phyloP scores from a whole-genome alignment of 192 early-diverging fungal genomes.

The Chytriomyces hyalinus region DNA sequence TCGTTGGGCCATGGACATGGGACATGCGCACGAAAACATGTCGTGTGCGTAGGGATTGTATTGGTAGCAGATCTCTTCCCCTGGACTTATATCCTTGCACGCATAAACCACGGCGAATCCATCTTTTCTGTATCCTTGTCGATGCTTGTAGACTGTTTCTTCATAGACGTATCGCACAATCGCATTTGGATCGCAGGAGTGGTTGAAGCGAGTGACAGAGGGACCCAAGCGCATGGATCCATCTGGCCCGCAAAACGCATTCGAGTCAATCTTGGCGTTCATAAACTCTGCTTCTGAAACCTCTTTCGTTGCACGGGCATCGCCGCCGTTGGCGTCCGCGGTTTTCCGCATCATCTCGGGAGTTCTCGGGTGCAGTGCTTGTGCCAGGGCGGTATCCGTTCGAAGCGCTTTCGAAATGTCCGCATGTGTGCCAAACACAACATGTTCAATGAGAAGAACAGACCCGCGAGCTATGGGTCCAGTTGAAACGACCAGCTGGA shows the following conservation, averaged over 20 bases:
- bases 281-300: not conserved
- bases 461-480: not conserved
- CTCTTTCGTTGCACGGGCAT: not conserved
- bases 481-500: too few species aligned
- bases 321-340: not conserved
- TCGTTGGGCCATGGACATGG: not conserved
- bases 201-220: slow-evolving; percentile 30
- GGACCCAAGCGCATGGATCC: slow-evolving; percentile 23
- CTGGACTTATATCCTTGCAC: slow-evolving; percentile 2
- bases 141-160: slow-evolving; percentile 6
- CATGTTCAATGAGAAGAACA: slow-evolving; percentile 31
- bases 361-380: slow-evolving; percentile 8
- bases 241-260: slow-evolving; percentile 25
- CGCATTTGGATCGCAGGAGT: slow-evolving; percentile 21
- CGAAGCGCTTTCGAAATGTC: not conserved
- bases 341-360: too few species aligned
- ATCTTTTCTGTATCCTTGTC: not conserved
- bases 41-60: slow-evolving; percentile 28
- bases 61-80: slow-evolving; percentile 28
- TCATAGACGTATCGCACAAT: not conserved
- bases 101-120: slow-evolving; percentile 30
- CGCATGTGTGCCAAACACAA: not conserved
- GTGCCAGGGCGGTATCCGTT: not conserved
- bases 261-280: slow-evolving; percentile 10
- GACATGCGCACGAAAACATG: slow-evolving; percentile 15